Conservation (phyloP, 208 protist genomes). For the Naegleria gruberi region DNA sequence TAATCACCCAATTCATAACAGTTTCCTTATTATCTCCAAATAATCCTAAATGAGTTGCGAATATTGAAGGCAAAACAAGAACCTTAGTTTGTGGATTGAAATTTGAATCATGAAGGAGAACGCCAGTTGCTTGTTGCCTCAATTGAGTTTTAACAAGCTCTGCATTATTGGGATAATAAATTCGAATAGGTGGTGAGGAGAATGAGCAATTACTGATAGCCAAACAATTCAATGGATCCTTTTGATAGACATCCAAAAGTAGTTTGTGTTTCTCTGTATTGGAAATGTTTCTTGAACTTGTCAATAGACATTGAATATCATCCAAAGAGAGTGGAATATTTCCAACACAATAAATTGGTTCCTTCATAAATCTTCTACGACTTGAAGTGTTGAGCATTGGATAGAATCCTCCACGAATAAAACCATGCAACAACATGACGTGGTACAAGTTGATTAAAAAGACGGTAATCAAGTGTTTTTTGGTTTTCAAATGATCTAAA, state of each 20-base stretch:
- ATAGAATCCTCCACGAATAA: neutral
- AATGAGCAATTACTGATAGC: neutral
- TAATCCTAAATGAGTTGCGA: neutral
- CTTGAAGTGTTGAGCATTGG: neutral
- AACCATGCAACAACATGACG: conserved; percentile 6
- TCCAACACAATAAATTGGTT: neutral
- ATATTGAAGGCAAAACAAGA: neutral
- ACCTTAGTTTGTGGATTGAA: neutral
- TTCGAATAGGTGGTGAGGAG: neutral
- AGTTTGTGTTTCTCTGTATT: neutral
- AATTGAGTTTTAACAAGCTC: neutral
- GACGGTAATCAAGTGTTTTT: neutral
- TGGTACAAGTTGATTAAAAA: conserved; percentile 9
- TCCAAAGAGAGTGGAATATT: neutral
- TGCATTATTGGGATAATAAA: neutral
- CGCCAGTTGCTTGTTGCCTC: neutral
- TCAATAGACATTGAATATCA: neutral
- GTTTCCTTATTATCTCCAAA: neutral
- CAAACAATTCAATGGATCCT: neutral
- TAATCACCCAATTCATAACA: neutral
- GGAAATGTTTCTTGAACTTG: neutral
- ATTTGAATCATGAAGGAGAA: neutral
- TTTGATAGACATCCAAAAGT: neutral
- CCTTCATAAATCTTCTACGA: neutral
- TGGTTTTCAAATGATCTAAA: neutral